Base-by-base conservation (phyloP, 345 rosid species). In the Melaleuca alternifolia region DNA sequence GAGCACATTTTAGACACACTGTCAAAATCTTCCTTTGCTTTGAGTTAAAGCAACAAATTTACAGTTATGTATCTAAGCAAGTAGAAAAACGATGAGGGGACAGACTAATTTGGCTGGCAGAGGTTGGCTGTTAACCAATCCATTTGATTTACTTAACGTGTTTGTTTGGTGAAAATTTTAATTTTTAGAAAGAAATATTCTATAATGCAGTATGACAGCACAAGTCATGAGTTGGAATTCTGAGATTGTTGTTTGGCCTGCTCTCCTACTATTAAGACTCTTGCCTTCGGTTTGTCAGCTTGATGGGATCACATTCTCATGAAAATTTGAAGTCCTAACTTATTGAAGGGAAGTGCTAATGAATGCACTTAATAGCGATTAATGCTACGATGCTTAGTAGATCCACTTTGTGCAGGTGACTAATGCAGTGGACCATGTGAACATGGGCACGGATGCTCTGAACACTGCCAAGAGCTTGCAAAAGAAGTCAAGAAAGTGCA, bases 401-500 rank as follows among this genome's bases (percentile, higher is more conserved):
- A 65, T 85, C 79, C n/a, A 89, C 86, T 77, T 86, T 84, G 75
- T 86, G 87, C 93, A 91, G 93, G 94, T 93, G 15, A 86, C 92
- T n/a, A 91, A 89, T 83, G 92, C 94, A 28, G 93, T 91, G 54
- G 93, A 91, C 84, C 94, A 93, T 54, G 92, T 94, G 65, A 89
- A 92, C 30, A 85, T 48, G 86, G 97, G 95, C 7, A 93, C 93
- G 8, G 91, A 88, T 83, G 94, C 97, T 50, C 95, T 94, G 14
- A 30, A 75, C 65, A 85, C 85, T 0, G 97, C 97, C 30, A 94
- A 91, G 87, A 90, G 71, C 85, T 86, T 93, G 88, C 97, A 92
- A 30, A 92, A 86, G 88, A 93, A 54, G 56, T 90, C 94, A 10
- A 93, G 97, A 86, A 94, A 94, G 89, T 94, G 97, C 92, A 93